phyloP scores from a whole-genome alignment of 768 basidiomycete genomes.

The Rhodotorula kratochvilovae region DNA sequence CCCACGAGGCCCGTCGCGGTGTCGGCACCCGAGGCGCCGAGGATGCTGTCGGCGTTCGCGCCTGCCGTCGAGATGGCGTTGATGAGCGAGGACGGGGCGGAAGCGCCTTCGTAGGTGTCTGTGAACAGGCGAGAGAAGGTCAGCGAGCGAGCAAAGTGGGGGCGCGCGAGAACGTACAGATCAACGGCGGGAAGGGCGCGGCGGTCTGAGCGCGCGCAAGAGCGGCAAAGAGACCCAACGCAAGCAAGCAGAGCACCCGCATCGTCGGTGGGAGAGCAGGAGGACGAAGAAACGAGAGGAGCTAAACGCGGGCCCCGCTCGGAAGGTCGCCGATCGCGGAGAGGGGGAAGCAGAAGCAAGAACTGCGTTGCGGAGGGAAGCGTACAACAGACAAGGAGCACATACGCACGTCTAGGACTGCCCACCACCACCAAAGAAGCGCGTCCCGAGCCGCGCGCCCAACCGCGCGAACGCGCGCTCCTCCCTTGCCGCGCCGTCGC shows the following conservation, averaged over 20 bases:
- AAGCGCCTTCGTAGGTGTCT: constrained; percentile 24
- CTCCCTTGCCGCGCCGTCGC: background rate
- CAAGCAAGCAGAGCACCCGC: background rate
- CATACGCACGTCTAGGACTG: background rate
- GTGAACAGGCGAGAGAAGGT: background rate
- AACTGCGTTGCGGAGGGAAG: background rate
- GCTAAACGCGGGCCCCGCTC: background rate
- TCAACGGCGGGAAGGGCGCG: background rate
- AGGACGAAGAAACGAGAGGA: background rate
- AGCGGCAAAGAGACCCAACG: background rate
- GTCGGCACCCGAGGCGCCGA: background rate
- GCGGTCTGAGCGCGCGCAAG: background rate
- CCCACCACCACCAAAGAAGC: constrained; percentile 19
- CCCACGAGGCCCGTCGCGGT: constrained; percentile 21
- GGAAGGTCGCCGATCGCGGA: background rate
- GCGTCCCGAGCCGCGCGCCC: constrained; percentile 22
- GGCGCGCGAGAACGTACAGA: background rate
- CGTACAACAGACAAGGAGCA: background rate
- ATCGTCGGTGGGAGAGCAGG: background rate
- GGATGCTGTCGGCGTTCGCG: constrained; percentile 5
- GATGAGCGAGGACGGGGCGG: constrained; percentile 15
- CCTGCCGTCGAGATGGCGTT: constrained; percentile 24
- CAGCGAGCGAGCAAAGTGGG: background rate
- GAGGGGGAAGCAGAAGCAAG: background rate
- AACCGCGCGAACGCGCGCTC: constrained; percentile 28